These are phyloP conservation scores for Ramaria rubella DNA, from an alignment of 768 basidiomycete species.

Conservation along the genomic window DNA sequence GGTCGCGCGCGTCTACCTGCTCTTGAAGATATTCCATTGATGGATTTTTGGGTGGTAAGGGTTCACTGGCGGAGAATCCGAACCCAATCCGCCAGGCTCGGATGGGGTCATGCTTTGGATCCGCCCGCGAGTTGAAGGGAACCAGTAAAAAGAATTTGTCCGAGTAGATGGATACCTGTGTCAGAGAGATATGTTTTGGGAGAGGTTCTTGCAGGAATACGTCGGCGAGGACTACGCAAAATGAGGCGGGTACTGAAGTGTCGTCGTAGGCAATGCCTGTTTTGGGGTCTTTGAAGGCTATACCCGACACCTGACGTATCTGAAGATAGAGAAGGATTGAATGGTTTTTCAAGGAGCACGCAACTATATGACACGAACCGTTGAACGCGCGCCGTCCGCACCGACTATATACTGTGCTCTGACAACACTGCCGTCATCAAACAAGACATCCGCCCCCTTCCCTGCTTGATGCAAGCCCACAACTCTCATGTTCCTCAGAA, in stretches of 20 bases:
- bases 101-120: background rate
- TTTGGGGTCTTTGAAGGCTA: conserved; percentile 41
- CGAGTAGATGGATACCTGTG: conserved; percentile 22
- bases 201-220: conserved; percentile 30
- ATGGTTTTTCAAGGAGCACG: too few species aligned
- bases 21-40: conserved; percentile 38
- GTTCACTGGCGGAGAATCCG: conserved; percentile 30
- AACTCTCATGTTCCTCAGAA: conserved; percentile 35
- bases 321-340: conserved; percentile 19
- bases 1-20: conserved; percentile 29
- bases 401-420: conserved; percentile 42
- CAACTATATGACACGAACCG: conserved; percentile 25
- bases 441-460: conserved; percentile 32
- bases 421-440: conserved; percentile 41
- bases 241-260: conserved; percentile 21
- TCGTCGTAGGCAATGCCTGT: conserved; percentile 19
- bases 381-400: conserved; percentile 44
- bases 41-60: conserved; percentile 32
- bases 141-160: conserved; percentile 31
- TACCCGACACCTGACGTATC: conserved; percentile 37
- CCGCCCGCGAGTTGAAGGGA: conserved; percentile 25
- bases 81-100: conserved; percentile 36
- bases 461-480: conserved; percentile 26
- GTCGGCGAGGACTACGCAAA: conserved; percentile 43
- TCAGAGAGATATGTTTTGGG: conserved; percentile 18